Base-by-base conservation (phyloP, 257 asterid species). In the Solanum tarapatanum region DNA sequence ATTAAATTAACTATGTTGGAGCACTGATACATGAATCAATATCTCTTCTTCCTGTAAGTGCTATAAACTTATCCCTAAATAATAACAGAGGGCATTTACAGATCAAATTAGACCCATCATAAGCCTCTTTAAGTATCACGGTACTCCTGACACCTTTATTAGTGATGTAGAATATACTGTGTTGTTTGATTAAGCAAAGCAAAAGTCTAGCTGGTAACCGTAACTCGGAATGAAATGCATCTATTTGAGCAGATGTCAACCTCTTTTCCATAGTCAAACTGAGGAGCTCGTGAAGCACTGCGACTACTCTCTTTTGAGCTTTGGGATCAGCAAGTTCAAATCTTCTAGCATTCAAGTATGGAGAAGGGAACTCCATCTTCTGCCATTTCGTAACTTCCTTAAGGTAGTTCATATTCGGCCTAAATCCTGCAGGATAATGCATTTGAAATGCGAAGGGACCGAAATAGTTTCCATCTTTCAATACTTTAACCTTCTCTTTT, bases 361-460 rank as follows among this genome's bases (percentile, higher is more conserved):
- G 99, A 86, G 99, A 97, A 48, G 99, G 99, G 90, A 96, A 94
- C 35, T 95, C 98, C 98, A 97, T 48, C 90, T 92, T 96, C 91
- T 97, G 99, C 99, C 99, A 97, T 88, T 91, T 94, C 89, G 87
- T 92, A 19, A 95, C 90, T 89, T 93, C 97, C 90, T 93, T 92
- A 12, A 97, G 93, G 90, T 97, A 97, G 87, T 94, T 92, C 94
- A 82, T 88, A 33, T 97, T 94, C 30, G 99, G 98, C 93, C 99
- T 94, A 87, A 97, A 95, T 58, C 99, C 98, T 32, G 92, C 94
- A 24, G 99, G 96, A 83, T 90, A 97, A 86, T 85, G 91, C 91
- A 97, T 84, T 2, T 69, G 94, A 87, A 97, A 97, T 1, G 99
- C 95, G 48, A 87, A 92, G 41, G 94, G 98, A 62, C 98, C 98